Conservation (phyloP, 768 basidiomycete species). For the Austroboletus eburneus region DNA sequence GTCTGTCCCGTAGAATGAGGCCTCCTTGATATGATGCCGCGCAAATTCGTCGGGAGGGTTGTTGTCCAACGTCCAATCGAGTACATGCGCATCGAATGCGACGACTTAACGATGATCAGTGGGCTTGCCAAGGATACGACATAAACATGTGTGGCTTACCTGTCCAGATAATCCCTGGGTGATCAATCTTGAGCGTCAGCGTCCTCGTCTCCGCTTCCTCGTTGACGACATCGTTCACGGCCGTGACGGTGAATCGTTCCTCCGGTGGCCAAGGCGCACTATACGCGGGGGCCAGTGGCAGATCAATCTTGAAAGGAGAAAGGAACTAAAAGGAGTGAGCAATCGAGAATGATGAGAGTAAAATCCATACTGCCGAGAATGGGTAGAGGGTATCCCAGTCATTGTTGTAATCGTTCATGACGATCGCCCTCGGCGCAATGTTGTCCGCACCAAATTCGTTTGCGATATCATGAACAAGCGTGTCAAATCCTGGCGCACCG, state of each 20-base stretch:
- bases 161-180: slow-evolving; percentile 87
- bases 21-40: slow-evolving; percentile 90
- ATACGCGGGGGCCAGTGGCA: slow-evolving; percentile 49
- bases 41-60: slow-evolving; percentile 71
- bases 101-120: no score
- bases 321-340: slow-evolving; percentile 54
- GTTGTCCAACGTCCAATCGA: slow-evolving; percentile 78
- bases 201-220: slow-evolving; percentile 57
- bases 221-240: slow-evolving; percentile 55
- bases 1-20: slow-evolving; percentile 76
- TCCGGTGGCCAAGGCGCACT: slow-evolving; percentile 45
- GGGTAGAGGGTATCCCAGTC: slow-evolving; percentile 90
- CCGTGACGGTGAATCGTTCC: slow-evolving; percentile 49
- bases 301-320: slow-evolving; percentile 73
- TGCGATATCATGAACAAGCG: slow-evolving; percentile 59
- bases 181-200: slow-evolving; percentile 63
- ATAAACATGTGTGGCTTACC: slow-evolving; percentile 36
- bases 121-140: no score
- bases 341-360: neutral
- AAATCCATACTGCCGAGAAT: slow-evolving; percentile 58
- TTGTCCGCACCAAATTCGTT: slow-evolving; percentile 50
- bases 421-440: slow-evolving; percentile 39
- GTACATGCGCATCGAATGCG: slow-evolving; percentile 87
- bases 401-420: slow-evolving; percentile 71
- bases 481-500: slow-evolving; percentile 69